These are phyloP conservation scores for Diaporthe capsici DNA, from an alignment of 2,329 filamentous ascomycete species.

Conservation along the genomic window DNA sequence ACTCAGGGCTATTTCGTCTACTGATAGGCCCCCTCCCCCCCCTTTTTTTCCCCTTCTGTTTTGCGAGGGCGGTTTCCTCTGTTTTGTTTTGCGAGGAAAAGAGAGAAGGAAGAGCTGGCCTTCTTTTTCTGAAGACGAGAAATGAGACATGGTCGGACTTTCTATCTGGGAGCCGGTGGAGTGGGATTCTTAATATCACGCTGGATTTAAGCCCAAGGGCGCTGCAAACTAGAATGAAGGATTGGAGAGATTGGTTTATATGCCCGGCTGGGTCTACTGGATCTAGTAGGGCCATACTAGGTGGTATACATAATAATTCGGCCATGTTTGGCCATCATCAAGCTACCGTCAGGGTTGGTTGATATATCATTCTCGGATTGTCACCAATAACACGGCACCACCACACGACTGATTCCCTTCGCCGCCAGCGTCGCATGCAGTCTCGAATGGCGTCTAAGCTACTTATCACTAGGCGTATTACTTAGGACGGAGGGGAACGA, in stretches of 20 bases:
- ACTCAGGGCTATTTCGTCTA: conserved; percentile 85
- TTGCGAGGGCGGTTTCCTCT: background rate
- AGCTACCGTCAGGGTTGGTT: background rate
- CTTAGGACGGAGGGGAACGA: too few relatives aligned
- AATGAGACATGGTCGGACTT: background rate
- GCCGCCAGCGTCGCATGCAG: background rate
- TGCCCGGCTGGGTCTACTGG: background rate
- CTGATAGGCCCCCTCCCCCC: conserved; percentile 54
- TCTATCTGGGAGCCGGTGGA: background rate
- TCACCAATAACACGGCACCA: background rate
- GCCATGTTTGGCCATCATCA: background rate
- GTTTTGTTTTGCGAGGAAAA: conserved; percentile 1
- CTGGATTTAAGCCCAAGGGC: background rate
- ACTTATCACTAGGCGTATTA: too few relatives aligned
- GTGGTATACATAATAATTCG: conserved; percentile 7
- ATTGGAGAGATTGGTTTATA: background rate
- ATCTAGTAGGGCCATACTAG: background rate
- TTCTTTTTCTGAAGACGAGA: background rate
- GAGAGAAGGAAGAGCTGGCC: background rate
- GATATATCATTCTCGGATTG: background rate
- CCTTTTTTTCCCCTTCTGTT: background rate
- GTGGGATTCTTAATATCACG: background rate
- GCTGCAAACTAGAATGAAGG: background rate
- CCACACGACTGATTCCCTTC: background rate
- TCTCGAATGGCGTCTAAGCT: background rate